Evolutionary conservation across 2,329 filamentous ascomycete genomes (phyloP).

Genomic region (Mollisia scopiformis): DNA sequence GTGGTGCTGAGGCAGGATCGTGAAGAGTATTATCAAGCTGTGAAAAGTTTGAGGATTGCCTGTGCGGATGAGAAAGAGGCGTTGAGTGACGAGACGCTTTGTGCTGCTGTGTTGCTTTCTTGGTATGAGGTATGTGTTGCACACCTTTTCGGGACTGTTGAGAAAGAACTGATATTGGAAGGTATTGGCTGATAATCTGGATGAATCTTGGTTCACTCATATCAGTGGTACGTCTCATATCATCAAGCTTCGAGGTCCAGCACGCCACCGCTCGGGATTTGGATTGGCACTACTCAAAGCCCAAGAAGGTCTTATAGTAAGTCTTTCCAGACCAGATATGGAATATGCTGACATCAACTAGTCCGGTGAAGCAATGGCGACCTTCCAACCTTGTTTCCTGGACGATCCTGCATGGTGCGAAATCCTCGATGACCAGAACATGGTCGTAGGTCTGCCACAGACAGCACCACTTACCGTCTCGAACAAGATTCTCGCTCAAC

Average conservation of each 20-base stretch:
- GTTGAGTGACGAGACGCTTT: neutral
- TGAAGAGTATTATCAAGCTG: neutral
- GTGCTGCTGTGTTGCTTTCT: neutral
- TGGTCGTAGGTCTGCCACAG: neutral
- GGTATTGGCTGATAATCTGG: conserved; percentile 1
- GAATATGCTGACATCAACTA: neutral
- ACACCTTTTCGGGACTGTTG: neutral
- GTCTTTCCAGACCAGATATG: neutral
- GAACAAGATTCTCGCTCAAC: neutral
- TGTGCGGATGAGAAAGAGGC: neutral
- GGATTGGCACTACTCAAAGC: neutral
- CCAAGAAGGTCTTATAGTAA: neutral
- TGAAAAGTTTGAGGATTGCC: neutral
- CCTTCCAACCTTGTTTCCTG: neutral
- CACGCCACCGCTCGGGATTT: neutral
- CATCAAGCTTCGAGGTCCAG: neutral
- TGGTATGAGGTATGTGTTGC: neutral
- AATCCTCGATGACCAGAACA: neutral
- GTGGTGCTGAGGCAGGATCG: neutral
- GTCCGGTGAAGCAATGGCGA: neutral
- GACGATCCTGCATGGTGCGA: neutral
- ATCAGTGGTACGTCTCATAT: neutral
- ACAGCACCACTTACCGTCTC: neutral
- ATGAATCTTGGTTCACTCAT: conserved; percentile 2
- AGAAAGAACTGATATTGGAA: neutral